Conservation (phyloP, 2,329 filamentous ascomycete genomes). For the Phaeosphaeria sp. region DNA sequence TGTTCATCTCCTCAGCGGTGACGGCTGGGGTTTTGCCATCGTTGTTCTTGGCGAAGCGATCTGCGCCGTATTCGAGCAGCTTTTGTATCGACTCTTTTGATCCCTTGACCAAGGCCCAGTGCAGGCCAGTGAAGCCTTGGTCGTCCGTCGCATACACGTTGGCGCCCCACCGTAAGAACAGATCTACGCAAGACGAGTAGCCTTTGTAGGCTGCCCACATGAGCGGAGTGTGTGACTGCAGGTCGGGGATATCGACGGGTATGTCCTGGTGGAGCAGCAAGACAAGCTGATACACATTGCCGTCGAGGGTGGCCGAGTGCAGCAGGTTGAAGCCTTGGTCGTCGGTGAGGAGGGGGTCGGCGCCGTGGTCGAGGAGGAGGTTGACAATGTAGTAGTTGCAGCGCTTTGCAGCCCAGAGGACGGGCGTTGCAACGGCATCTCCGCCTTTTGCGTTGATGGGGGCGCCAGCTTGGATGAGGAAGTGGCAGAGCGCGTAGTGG, state of each 20-base stretch:
- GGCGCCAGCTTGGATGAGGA: constrained; percentile 83
- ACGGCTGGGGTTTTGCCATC: constrained; percentile 88
- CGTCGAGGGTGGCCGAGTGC: constrained; percentile 95
- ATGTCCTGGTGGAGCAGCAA: constrained; percentile 94
- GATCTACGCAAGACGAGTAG: constrained; percentile 86
- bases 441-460: constrained; percentile 95
- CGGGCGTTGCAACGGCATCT: constrained; percentile 89
- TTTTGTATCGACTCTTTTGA: constrained; percentile 89
- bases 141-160: constrained; percentile 91
- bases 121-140: constrained; percentile 90
- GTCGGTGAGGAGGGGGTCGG: constrained; percentile 90
- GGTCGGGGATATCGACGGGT: constrained; percentile 87
- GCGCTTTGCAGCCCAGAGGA: constrained; percentile 96
- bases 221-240: constrained; percentile 87
- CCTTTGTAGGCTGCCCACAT: constrained; percentile 99
- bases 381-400: constrained; percentile 98
- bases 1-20: constrained; percentile 91
- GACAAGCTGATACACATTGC: constrained; percentile 87
- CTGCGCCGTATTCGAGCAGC: constrained; percentile 91
- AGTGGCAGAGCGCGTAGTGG: constrained; percentile 96
- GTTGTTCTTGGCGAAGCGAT: constrained; percentile 87
- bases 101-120: constrained; percentile 96
- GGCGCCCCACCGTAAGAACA: constrained; percentile 93
- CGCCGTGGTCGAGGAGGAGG: constrained; percentile 86
- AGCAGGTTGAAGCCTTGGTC: constrained; percentile 96